Evolutionary conservation across 305 asterid genomes (phyloP).

Genomic region (Fraxinus greggii): DNA sequence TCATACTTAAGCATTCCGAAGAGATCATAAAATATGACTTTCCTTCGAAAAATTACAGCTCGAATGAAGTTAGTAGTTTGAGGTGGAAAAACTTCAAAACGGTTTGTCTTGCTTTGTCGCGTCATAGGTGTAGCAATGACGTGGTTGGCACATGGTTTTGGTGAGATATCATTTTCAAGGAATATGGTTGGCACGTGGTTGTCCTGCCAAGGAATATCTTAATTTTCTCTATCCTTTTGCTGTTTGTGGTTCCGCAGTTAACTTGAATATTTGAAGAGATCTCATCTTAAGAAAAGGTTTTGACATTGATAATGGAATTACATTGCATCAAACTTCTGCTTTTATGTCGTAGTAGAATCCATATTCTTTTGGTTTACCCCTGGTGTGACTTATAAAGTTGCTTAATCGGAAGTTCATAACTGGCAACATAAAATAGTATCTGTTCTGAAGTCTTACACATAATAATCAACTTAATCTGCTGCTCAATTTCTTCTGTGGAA

Average conservation of each 20-base stretch:
- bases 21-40: not conserved
- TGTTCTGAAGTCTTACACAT: not conserved
- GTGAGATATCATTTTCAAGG: not conserved
- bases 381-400: not conserved
- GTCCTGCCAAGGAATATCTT: not conserved
- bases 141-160: not conserved
- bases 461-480: not conserved
- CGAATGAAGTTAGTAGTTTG: not conserved
- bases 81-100: not conserved
- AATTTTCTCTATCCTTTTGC: not conserved
- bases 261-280: not conserved
- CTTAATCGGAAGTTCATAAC: not conserved
- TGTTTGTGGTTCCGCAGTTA: not conserved
- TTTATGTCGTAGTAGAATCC: not conserved
- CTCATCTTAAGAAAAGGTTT: not conserved
- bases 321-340: not conserved
- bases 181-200: not conserved
- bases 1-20: not conserved
- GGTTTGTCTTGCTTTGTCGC: not conserved
- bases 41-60: not conserved
- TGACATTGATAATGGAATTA: not conserved
- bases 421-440: not conserved
- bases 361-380: not conserved
- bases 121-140: not conserved
- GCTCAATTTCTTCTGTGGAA: not conserved